Percentiles rank a stretch among this genome's conserved stretches.
phyloP scores from a whole-genome alignment of 495 filamentous ascomycete genomes.

The Tricharina praecox region DNA sequence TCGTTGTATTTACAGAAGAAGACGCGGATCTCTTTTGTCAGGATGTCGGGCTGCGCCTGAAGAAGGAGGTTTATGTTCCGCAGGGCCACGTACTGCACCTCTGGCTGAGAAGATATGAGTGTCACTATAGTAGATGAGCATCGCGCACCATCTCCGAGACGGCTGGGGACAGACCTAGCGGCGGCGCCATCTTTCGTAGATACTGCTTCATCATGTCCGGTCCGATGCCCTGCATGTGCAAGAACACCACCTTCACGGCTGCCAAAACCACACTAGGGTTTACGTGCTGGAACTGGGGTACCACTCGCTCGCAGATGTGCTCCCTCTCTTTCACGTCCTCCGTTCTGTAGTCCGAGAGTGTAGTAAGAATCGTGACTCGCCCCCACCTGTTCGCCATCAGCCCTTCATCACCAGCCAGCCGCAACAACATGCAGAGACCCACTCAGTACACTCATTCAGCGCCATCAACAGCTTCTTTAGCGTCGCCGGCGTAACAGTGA shows the following conservation, averaged over 20 bases:
- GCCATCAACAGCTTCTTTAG: constrained; percentile 95
- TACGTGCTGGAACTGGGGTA: constrained; percentile 96
- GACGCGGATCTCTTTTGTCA: constrained; percentile 91
- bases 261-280: constrained; percentile 93
- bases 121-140: constrained; percentile 45
- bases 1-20: constrained; percentile 99
- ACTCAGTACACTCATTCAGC: constrained; percentile 89
- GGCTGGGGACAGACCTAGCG: constrained; percentile 42
- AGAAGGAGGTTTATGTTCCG: constrained; percentile 90
- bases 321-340: constrained; percentile 86
- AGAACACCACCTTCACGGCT: constrained; percentile 92
- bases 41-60: constrained; percentile 87
- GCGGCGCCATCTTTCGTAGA: constrained; percentile 95
- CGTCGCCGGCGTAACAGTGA: constrained; percentile 60
- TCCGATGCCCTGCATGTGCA: constrained; percentile 79
- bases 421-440: no score
- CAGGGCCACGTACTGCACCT: constrained; percentile 94
- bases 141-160: constrained; percentile 10
- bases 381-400: constrained; percentile 47
- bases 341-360: constrained; percentile 73
- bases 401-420: no score
- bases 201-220: constrained; percentile 65
- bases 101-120: constrained; percentile 82
- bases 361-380: constrained; percentile 82
- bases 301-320: constrained; percentile 92